Evolutionary conservation across 2,329 filamentous ascomycete genomes (phyloP).

Genomic region (Venturia oleaginea): DNA sequence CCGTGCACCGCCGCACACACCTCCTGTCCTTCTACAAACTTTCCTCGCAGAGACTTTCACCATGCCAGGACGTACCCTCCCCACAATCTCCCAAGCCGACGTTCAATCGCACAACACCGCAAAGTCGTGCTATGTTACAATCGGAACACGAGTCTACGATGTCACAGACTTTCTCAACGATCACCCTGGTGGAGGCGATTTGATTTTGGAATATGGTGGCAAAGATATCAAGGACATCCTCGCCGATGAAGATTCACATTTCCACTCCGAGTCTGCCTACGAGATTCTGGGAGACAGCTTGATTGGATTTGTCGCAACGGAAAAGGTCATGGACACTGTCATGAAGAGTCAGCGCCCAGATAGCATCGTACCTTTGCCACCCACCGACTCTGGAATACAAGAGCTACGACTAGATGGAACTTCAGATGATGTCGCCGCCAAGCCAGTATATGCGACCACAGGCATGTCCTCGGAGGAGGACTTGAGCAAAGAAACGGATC

Average conservation of each 20-base stretch:
- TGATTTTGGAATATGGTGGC: slow-evolving; percentile 83
- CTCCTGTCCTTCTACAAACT: neutral
- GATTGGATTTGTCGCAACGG: slow-evolving; percentile 66
- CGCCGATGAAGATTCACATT: slow-evolving; percentile 72
- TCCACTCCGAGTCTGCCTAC: slow-evolving; percentile 87
- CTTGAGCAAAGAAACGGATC: slow-evolving; percentile 76
- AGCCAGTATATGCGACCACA: slow-evolving; percentile 51
- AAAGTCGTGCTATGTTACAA: slow-evolving; percentile 86
- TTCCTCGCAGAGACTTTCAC: neutral
- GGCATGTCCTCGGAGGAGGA: slow-evolving; percentile 88
- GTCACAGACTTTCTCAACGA: slow-evolving; percentile 83
- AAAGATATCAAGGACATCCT: slow-evolving; percentile 78
- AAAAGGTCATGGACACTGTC: slow-evolving; percentile 45
- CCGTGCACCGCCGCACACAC: neutral
- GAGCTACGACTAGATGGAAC: slow-evolving; percentile 44
- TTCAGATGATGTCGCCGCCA: slow-evolving; percentile 23
- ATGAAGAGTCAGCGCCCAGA: slow-evolving; percentile 39
- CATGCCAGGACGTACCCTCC: slow-evolving; percentile 37
- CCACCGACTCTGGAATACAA: slow-evolving; percentile 38
- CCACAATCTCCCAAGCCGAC: slow-evolving; percentile 72
- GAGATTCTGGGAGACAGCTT: slow-evolving; percentile 84
- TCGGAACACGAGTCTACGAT: slow-evolving; percentile 88
- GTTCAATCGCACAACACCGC: slow-evolving; percentile 70
- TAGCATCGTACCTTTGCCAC: slow-evolving; percentile 45
- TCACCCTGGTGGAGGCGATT: slow-evolving; percentile 81